Base-by-base conservation (phyloP, 2,329 filamentous ascomycete species). In the Hypoxylon sp. region DNA sequence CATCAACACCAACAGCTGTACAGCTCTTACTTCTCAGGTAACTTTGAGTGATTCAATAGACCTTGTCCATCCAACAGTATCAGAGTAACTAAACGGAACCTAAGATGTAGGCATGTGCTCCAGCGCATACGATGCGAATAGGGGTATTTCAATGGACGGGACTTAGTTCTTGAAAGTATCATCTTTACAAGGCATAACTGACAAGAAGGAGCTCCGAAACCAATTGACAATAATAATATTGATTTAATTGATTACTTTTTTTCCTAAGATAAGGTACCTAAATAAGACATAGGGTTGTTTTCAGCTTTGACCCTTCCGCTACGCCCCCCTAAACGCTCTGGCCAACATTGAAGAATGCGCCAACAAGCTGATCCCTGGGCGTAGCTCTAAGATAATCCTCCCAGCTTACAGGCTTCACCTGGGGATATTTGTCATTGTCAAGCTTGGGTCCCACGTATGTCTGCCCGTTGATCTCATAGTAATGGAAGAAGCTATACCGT, bases 391-490 rank as follows among this genome's bases (percentile, higher is more conserved):
- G 4, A 14, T 21, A 65, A 11, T 67, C 67, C 28, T 70, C 67
- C 57, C 57, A 70, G 2, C 7, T 60, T 19, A 62, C 61, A 13
- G 67, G 63, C 46, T 69, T 63, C 10, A 71, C 61, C 43, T 68
- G 60, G 3, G 67, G 67, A 51, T 69, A 71, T 23, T 58, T 61
- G 10, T 41, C 30, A 19, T 71, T 71, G 32, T 71, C 60, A 2
- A 55, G 7, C 1, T 69, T 41, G 2, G 67, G 60, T 6, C 66
- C 63, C 1, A 69, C 13, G 1, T 43, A n/a, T 5, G 63, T 63
- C 49, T 46, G 49, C 10, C 67, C 69, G 13, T 65, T 68, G 25
- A 38, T 14, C 55, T 45, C 48, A 14, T 67, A 70, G 36, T 70
- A 71, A 1, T 65, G 34, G 48, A 46, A 71, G 49, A 67, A 70